These are phyloP conservation scores for Chlamydomonas incerta DNA, from an alignment of 139 green algal genomes.

Conservation along the genomic window DNA sequence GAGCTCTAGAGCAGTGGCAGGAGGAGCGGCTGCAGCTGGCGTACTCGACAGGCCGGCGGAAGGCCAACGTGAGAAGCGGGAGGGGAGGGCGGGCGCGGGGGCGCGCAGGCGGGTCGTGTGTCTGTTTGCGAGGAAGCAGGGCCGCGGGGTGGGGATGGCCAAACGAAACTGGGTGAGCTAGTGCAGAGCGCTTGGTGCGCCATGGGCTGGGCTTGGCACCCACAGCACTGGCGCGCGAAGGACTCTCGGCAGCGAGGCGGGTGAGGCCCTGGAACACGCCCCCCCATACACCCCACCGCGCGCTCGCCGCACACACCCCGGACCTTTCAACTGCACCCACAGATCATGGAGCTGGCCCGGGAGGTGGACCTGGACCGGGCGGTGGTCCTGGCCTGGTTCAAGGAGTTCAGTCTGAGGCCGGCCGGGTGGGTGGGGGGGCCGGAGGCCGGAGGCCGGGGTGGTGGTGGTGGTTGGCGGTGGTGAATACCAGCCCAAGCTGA, in stretches of 20 bases:
- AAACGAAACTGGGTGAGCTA: background rate
- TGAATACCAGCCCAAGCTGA: no score
- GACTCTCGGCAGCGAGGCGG: no score
- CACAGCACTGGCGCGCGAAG: no score
- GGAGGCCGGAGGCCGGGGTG: background rate
- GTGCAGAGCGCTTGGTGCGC: no score
- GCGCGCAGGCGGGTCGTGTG: no score
- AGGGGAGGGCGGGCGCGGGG: background rate
- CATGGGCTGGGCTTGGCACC: background rate
- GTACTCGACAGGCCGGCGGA: constrained; percentile 8
- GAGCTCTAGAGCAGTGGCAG: constrained; percentile 28
- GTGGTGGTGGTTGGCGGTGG: no score
- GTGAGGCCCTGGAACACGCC: background rate
- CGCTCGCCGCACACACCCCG: background rate
- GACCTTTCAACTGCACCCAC: background rate
- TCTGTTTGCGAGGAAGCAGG: no score
- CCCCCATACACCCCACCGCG: background rate
- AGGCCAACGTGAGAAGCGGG: constrained; percentile 25
- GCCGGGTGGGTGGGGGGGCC: background rate
- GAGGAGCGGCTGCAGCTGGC: constrained; percentile 36
- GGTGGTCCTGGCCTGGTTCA: constrained; percentile 44
- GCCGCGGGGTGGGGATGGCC: background rate
- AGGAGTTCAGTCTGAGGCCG: constrained; percentile 41
- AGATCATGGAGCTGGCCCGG: constrained; percentile 41
- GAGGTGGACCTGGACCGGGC: constrained; percentile 49